Conservation (phyloP, 371 early-diverging fungal genomes). For the Lichtheimia corymbifera region DNA sequence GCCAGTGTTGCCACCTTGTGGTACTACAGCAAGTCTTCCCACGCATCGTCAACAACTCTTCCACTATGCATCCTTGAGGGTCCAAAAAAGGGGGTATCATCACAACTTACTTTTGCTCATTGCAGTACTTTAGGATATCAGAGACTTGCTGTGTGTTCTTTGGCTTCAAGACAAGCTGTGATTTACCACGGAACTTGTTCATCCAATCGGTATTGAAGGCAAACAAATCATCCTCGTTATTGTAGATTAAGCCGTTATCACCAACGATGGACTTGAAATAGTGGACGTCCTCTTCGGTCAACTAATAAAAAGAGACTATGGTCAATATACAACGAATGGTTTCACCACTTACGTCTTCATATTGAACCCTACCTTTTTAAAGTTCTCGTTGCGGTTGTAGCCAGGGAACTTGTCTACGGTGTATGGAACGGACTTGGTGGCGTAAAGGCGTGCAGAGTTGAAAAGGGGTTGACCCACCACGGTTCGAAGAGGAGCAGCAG, state of each 20-base stretch:
- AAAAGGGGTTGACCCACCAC: conserved; percentile 1
- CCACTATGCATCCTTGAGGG: background rate
- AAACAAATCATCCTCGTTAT: conserved; percentile 58
- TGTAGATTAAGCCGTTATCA: conserved; percentile 46
- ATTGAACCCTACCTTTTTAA: conserved; percentile 48
- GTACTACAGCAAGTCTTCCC: conserved; percentile 83
- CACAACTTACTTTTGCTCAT: conserved; percentile 58
- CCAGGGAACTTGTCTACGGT: conserved; percentile 59
- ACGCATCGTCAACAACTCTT: background rate
- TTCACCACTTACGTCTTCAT: background rate
- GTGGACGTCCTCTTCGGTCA: conserved; percentile 49
- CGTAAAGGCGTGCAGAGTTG: conserved; percentile 20
- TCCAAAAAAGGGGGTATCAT: background rate
- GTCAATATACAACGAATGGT: too few relatives aligned
- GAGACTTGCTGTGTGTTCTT: conserved; percentile 86
- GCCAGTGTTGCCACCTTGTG: conserved; percentile 98
- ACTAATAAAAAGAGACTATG: conserved; percentile 7
- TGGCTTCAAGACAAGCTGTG: conserved; percentile 85
- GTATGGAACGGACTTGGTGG: conserved; percentile 22
- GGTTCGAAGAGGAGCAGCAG: background rate
- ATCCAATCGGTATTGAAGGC: conserved; percentile 90
- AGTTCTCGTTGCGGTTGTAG: conserved; percentile 52
- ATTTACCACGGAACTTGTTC: conserved; percentile 86
- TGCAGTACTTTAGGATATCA: conserved; percentile 86
- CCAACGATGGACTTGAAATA: conserved; percentile 64